Conservation (phyloP, 2,329 filamentous ascomycete species). For the Hirsutella rhossiliensis region DNA sequence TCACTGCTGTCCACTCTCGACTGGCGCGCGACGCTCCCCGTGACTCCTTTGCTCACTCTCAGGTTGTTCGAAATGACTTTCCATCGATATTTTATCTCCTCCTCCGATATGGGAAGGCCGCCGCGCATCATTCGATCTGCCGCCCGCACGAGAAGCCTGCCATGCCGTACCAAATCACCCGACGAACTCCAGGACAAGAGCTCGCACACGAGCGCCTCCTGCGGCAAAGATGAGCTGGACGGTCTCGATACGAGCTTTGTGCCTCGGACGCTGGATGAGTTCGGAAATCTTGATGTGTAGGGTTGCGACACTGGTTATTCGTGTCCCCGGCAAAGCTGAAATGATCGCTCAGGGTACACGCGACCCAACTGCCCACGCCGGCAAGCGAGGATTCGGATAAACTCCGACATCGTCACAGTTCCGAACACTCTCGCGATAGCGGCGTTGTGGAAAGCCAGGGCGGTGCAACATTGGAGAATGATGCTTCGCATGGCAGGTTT, state of each 20-base stretch:
- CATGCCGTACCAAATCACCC: not conserved
- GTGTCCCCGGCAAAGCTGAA: not conserved
- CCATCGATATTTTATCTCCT: not conserved
- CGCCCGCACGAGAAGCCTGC: not conserved
- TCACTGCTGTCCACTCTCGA: no score
- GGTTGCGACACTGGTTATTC: not conserved
- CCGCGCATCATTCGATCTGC: not conserved
- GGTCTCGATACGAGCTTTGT: not conserved
- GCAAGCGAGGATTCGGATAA: not conserved
- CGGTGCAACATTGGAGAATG: no score
- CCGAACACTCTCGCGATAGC: not conserved
- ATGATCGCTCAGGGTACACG: conserved; percentile 7
- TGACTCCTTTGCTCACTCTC: no score
- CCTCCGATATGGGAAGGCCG: not conserved
- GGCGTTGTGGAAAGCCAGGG: not conserved
- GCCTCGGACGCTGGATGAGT: conserved; percentile 6
- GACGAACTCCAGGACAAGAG: not conserved
- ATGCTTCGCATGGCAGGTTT: no score
- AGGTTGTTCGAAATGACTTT: not conserved
- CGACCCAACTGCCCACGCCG: conserved; percentile 4
- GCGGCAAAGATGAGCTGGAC: not conserved
- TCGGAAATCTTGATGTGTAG: conserved; percentile 7
- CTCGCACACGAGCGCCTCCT: not conserved
- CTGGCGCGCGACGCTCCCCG: no score
- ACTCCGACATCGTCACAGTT: not conserved